A percentile compares a stretch with the other conserved stretches of the same genome.
Conservation (phyloP, 1,139 yeast genomes). For the Hemisphaericaspora subhashii region DNA sequence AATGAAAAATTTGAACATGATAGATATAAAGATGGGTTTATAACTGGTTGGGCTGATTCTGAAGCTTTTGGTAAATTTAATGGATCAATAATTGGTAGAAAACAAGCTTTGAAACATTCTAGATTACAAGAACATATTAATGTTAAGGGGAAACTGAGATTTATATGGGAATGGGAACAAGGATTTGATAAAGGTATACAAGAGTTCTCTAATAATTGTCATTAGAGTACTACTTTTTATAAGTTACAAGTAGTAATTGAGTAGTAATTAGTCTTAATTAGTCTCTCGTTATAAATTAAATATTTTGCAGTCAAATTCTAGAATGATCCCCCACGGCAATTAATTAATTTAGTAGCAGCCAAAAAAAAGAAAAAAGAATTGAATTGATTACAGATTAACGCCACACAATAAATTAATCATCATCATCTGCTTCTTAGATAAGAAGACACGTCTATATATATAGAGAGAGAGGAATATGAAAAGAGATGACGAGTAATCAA, state of each 20-base stretch:
- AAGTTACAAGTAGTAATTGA: too few species aligned
- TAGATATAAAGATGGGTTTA: constrained; percentile 76
- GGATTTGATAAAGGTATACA: constrained; percentile 69
- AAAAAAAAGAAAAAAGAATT: background rate
- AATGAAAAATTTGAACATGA: constrained; percentile 74
- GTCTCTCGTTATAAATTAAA: too few species aligned
- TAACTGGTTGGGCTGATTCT: constrained; percentile 73
- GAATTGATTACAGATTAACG: background rate
- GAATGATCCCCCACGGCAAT: too few species aligned
- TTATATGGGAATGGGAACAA: constrained; percentile 85
- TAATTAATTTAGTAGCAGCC: too few species aligned
- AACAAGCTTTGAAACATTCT: constrained; percentile 61
- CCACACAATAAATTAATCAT: too few species aligned
- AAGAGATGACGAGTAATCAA: background rate
- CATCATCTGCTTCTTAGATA: too few species aligned
- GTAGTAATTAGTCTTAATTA: too few species aligned
- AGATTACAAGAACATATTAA: constrained; percentile 55
- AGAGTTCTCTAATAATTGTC: too few species aligned
- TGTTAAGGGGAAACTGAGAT: constrained; percentile 54
- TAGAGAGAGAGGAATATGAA: background rate
- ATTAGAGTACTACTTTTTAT: too few species aligned
- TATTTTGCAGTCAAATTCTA: constrained; percentile 4
- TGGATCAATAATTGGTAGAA: constrained; percentile 73
- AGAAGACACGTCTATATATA: too few species aligned
- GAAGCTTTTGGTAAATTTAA: constrained; percentile 64